These are phyloP conservation scores for Aspergillus ostianus DNA, from an alignment of 495 filamentous ascomycete genomes.

Conservation along the genomic window DNA sequence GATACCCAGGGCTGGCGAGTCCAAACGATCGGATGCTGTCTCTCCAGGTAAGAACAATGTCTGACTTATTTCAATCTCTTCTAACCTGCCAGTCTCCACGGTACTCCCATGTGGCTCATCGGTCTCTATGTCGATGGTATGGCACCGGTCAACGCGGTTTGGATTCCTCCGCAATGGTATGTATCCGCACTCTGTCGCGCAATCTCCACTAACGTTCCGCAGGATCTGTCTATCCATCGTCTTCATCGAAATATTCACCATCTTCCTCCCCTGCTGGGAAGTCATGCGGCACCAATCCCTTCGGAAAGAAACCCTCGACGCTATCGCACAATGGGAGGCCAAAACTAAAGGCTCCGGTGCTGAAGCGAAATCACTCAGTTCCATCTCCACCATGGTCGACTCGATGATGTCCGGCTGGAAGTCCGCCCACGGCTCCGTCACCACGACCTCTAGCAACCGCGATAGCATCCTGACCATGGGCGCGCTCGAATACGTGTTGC, in stretches of 20 bases:
- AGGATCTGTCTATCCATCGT: conserved; percentile 57
- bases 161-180: conserved; percentile 57
- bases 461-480: conserved; percentile 55
- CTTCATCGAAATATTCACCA: conserved; percentile 51
- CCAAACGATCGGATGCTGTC: conserved; percentile 60
- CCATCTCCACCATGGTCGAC: conserved; percentile 30
- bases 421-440: conserved; percentile 30
- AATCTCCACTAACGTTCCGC: background rate
- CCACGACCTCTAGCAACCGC: conserved; percentile 22
- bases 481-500: conserved; percentile 58
- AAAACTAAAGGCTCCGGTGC: conserved; percentile 26
- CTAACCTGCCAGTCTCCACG: conserved; percentile 49
- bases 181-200: conserved; percentile 12
- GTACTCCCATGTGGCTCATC: conserved; percentile 65
- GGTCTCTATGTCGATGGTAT: conserved; percentile 58
- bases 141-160: conserved; percentile 53
- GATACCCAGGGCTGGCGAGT: conserved; percentile 69
- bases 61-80: background rate
- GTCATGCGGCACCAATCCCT: conserved; percentile 51
- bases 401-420: conserved; percentile 36
- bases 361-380: conserved; percentile 30
- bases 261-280: conserved; percentile 56
- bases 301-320: conserved; percentile 35
- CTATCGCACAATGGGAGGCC: conserved; percentile 34
- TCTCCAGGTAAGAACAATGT: conserved; percentile 40